phyloP scores from a whole-genome alignment of 345 rosid genomes.

The Xanthoceras sorbifolium region DNA sequence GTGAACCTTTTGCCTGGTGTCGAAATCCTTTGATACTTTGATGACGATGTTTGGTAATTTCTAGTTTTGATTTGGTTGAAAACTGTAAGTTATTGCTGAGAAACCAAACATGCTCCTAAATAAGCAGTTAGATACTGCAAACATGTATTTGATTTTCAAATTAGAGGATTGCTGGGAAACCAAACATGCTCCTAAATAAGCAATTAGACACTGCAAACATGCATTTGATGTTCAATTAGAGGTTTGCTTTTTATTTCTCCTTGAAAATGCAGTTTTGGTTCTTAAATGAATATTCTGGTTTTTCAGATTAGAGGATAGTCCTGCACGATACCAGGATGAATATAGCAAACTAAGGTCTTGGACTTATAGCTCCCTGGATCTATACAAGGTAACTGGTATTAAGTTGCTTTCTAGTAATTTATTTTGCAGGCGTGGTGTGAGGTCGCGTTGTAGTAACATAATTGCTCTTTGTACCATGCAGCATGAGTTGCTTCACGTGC shows the following conservation, averaged over 20 bases:
- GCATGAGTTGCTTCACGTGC: constrained; percentile 95
- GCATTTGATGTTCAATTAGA: not conserved
- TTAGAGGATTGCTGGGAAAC: not conserved
- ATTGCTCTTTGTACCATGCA: constrained; percentile 39
- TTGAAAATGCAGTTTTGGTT: not conserved
- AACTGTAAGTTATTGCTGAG: not conserved
- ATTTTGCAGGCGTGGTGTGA: not conserved
- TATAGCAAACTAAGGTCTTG: constrained; percentile 87
- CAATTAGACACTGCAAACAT: not conserved
- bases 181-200: not conserved
- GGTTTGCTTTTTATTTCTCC: not conserved
- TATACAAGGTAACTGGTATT: constrained; percentile 60
- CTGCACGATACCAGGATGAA: constrained; percentile 62
- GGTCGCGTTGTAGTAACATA: not conserved
- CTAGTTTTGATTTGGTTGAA: not conserved
- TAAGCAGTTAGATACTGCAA: not conserved
- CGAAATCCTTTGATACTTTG: not conserved
- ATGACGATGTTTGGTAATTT: not conserved
- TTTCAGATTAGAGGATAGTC: constrained; percentile 65
- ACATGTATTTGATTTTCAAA: not conserved
- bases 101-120: not conserved
- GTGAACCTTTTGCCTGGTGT: not conserved
- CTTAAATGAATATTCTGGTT: constrained; percentile 3
- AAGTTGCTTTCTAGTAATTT: not conserved
- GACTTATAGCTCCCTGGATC: constrained; percentile 80